Base-by-base conservation (phyloP, 2,329 filamentous ascomycete species). In the Colletotrichum chlorophyti region DNA sequence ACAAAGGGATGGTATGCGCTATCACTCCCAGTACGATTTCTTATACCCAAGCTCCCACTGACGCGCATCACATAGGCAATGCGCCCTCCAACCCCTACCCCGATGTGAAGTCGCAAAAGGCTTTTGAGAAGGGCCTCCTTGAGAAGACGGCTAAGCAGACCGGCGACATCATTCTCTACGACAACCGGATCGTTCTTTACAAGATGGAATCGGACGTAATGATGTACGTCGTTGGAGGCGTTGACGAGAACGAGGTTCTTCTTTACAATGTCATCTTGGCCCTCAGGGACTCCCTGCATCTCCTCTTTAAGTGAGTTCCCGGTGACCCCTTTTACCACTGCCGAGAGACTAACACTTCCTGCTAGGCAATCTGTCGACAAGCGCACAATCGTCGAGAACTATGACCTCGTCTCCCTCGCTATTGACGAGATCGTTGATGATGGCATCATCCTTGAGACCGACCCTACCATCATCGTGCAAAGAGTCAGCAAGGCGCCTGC, bases 191-290 rank as follows among this genome's bases (percentile, higher is more conserved):
- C 61, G 92, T 98, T 53, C 89, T 98, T 49, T 99, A 97, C 83
- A 99, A 99, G 86, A 90, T 90, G 79, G 95, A 99, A 81, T 93
- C 91, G 67, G 95, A 99, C 74, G 91, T 98, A 55, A 97, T 97
- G 90, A 86, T 87, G 71, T 98, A 98, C 73, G 90, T 98, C 23
- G 91, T 99, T 10, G 94, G 94, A 64, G 87, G 89, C 52, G 84
- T 91, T 50, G 92, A 97, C 50, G 95, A 99, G 83, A 99, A 98
- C 75, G 95, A 99, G 79, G 91, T 99, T 53, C 81, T 99, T 73
- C 83, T 99, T 49, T 98, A 97, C 80, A 97, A 94, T 73, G 93
- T 96, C 45, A 87, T 98, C 51, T 80, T 98, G 55, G 92, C 93
- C n/a, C 79, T 98, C 66, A 83, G 95, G 65, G 95, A 98, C 78